Evolutionary conservation across 164 flowering plant species (phyloP), one percentile per base, ranked within the genome.

Genomic region (Platanus orientalis): DNA sequence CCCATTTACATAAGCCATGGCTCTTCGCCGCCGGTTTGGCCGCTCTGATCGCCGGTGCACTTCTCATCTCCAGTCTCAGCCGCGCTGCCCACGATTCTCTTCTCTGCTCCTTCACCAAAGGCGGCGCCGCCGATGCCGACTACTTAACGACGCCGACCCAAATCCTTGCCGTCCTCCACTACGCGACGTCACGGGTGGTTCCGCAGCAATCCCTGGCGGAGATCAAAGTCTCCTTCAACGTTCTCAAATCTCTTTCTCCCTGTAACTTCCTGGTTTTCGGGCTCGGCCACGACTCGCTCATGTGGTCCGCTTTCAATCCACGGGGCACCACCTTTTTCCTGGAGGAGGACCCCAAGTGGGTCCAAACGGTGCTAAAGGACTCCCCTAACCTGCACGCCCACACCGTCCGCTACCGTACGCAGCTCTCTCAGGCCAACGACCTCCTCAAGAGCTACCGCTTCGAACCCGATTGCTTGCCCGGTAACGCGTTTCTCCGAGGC

Each of bases 271-370:
- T n/a, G n/a, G n/a, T n/a, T n/a, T n/a, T n/a, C n/a, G n/a, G n/a
- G n/a, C n/a, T n/a, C n/a, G n/a, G 82, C 20, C 70, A 66, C 42
- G 84, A 81, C 24, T 69, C 74, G 21, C 62, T 71, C 14, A 79
- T 81, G 81, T 79, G 84, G 84, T 25, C 74, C 20, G 27, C 73
- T 6, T 73, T 81, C 49, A 81, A 81, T 21, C 64, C 71, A 2
- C 54, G 65, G 10, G 85, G 85, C 36, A 50, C 63, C 19, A 81
- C 83, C 6, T 12, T 79, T 0, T 81, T 81, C 73, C 69, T 81
- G 9, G 97, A 90, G 61, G 97, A 90, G 55, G 86, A 84, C 40
- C 80, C 84, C 3, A 72, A 63, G 48, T 92, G 96, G 95, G 75
- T 86, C 50, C 74, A 71, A 9, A 56, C 71, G 0, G 81, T 92